Conservation (phyloP, 495 filamentous ascomycete genomes). For the Trichoderma asperelloides region DNA sequence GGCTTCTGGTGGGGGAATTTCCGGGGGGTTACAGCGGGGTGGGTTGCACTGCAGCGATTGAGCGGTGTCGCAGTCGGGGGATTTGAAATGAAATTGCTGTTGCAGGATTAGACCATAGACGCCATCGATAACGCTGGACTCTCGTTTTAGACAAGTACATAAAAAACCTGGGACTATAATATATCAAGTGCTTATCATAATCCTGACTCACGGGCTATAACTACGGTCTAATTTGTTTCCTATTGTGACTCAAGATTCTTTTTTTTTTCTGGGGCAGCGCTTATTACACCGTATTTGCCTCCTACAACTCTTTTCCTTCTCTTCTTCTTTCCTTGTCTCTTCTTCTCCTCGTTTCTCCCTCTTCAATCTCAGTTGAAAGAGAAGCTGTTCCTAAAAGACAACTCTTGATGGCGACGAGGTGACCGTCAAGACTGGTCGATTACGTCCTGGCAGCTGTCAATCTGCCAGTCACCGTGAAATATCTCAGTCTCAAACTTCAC, state of each 20-base stretch:
- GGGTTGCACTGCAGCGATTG: neutral
- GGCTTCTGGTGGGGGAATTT: neutral
- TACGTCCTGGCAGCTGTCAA: too few species aligned
- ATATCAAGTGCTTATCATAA: neutral
- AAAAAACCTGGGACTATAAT: neutral
- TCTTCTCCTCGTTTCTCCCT: neutral
- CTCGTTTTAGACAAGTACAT: neutral
- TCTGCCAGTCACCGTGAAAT: neutral
- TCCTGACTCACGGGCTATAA: neutral
- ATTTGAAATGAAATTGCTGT: neutral
- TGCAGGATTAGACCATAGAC: neutral
- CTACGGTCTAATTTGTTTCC: neutral
- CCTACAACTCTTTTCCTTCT: too few species aligned
- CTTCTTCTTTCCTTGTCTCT: neutral
- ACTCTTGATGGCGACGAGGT: neutral
- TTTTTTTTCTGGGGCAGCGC: neutral
- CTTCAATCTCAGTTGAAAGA: neutral
- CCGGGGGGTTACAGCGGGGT: neutral
- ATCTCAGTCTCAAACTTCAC: too few species aligned
- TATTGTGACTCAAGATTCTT: neutral
- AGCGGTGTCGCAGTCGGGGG: constrained; percentile 6
- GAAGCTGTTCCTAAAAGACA: neutral
- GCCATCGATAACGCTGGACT: neutral
- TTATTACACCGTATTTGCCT: neutral
- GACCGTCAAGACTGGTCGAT: neutral